Conservation (phyloP, 306 rosid species). For the Rubus parviflorus region DNA sequence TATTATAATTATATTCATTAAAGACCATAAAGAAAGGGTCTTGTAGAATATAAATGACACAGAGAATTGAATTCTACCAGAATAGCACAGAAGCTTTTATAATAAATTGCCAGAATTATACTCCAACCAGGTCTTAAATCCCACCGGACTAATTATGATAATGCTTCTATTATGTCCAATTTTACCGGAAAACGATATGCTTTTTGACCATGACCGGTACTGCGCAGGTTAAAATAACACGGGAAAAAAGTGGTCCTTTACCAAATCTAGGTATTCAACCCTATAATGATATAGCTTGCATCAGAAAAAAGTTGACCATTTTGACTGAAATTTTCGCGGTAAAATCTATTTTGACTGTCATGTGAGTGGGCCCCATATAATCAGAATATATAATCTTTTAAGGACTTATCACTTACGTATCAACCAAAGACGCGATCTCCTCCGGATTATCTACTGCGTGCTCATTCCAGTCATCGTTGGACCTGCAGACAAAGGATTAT, state of each 20-base stretch:
- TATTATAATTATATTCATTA: neutral
- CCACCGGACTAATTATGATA: too few species aligned
- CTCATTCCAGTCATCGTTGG: slow-evolving; percentile 40
- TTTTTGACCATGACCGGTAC: neutral
- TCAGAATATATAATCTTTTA: too few species aligned
- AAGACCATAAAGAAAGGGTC: neutral
- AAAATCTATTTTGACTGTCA: neutral
- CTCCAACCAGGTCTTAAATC: neutral
- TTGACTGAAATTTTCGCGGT: neutral
- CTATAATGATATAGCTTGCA: neutral
- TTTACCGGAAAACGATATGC: neutral
- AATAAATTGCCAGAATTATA: neutral
- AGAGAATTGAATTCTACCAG: slow-evolving; percentile 10
- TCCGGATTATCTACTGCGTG: slow-evolving; percentile 89
- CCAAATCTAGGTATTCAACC: neutral
- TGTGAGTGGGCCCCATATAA: neutral
- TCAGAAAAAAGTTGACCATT: neutral
- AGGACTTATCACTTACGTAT: too few species aligned
- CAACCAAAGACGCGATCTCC: slow-evolving; percentile 76
- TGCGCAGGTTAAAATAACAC: neutral
- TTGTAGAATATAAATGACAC: neutral
- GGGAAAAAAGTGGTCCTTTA: neutral
- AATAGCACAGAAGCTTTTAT: neutral
- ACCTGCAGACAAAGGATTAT: slow-evolving; percentile 40
- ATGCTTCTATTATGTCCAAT: neutral